Base-by-base conservation (phyloP, 192 early-diverging fungal genomes). In the Backusella macrospora region DNA sequence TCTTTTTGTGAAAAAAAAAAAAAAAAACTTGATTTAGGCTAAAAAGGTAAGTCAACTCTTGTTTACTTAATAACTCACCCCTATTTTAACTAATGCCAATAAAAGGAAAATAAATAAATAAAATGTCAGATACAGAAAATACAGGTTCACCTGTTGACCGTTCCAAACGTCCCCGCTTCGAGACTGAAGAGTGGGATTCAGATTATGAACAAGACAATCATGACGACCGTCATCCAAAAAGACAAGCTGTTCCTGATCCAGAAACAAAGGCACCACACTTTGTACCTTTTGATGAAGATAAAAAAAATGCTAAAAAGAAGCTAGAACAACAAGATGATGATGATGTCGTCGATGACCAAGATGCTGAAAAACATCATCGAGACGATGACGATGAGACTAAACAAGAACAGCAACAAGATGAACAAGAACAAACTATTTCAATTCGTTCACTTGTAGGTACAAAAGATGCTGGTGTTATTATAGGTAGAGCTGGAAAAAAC, bases 401-500 rank as follows among this genome's bases (percentile, higher is more conserved):
- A n/a, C n/a, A n/a, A n/a, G 59, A 63, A 10, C 43, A 64, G n/a
- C 44, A 62, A 65, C n/a, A n/a, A n/a, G n/a, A n/a, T n/a, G n/a
- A n/a, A n/a, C n/a, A n/a, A n/a, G n/a, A n/a, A n/a, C n/a, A n/a
- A n/a, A n/a, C n/a, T n/a, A 52, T 72, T 43, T 72, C 86, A 5
- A 76, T 91, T 66, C 82, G 90, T 3, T 82, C 90, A 6, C 73
- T 91, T 55, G 86, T 91, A 1, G 85, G 82, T n/a, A 91, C 90
- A 37, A 91, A 91, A 65, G 90, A 91, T 73, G 94, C 94, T 15
- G 94, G 94, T 76, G 91, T 95, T n/a, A 92, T 95, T 64, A 95
- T 95, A 71, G 94, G 94, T 21, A 92, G 94, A 82, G 89, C 88
- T 69, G 97, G 97, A 37, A 90, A 89, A 71, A 95, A 95, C 77